Base-by-base conservation (phyloP, 2,329 filamentous ascomycete genomes). In the Phialophora verrucosa region DNA sequence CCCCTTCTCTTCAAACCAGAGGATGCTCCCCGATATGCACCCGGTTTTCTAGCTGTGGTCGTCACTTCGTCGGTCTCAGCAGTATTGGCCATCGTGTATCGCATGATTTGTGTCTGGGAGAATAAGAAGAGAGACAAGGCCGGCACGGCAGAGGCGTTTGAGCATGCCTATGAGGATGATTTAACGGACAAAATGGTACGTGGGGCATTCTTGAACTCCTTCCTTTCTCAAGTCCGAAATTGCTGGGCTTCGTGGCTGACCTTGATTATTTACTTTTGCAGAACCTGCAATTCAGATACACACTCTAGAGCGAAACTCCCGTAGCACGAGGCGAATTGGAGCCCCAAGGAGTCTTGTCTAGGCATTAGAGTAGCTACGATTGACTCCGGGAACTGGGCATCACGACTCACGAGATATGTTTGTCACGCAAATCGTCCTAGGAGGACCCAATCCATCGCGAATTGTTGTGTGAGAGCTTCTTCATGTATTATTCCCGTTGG, bases 91-190 rank as follows among this genome's bases (percentile, higher is more conserved):
- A 42, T 70, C 14, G 57, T 69, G 20, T 70, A 70, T 44, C 60
- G 68, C 10, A 55, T 64, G 23, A 57, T 70, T 11, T 68, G 66
- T 29, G 54, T 69, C 80, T 29, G 76, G 68, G 66, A 68, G 58
- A 70, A 70, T 38, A 51, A 53, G 25, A 64, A 58, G 53, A 50
- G 68, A 20, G 66, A 70, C 27, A 61, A 51, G 20, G 47, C 53
- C 8, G 66, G 68, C 73, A 77, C 76, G 10, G 12, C 47, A 51
- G 83, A 85, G 72, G 82, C 77, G 1, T 85, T 80, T 55, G 83
- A 85, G 54, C 79, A 85, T 71, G 83, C 83, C 0, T 85, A 83
- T 64, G 81, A 85, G 59, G 83, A 85, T 72, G 82, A 84, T 67
- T 74, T 83, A 50, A 85, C 82, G 4, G 82, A 85, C 70, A 78